Conservation (phyloP, 305 asterid species). For the Lippia alba region DNA sequence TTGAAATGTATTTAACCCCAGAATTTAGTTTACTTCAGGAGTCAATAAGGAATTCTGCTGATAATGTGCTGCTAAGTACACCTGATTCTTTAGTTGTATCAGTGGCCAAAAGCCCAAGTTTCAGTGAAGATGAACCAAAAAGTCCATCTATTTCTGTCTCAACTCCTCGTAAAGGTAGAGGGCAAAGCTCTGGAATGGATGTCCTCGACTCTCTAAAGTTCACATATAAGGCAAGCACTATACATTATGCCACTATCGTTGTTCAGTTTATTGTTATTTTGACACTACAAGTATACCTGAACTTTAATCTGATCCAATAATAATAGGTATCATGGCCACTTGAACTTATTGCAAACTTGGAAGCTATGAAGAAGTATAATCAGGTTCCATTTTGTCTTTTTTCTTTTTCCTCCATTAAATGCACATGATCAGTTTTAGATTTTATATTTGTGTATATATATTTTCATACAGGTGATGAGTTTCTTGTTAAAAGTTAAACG, state of each 20-base stretch:
- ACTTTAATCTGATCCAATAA: conserved; percentile 30
- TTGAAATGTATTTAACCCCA: conserved; percentile 33
- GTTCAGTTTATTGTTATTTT: neutral
- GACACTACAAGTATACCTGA: conserved; percentile 18
- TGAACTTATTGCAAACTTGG: conserved; percentile 90
- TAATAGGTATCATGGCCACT: conserved; percentile 95
- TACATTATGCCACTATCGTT: conserved; percentile 10
- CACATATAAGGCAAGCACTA: conserved; percentile 75
- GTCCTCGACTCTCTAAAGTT: conserved; percentile 79
- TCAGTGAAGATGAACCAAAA: conserved; percentile 57
- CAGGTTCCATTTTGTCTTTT: conserved; percentile 59
- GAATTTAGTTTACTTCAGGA: conserved; percentile 61
- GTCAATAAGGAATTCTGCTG: conserved; percentile 93
- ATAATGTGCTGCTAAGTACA: conserved; percentile 71
- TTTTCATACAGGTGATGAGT: conserved; percentile 77
- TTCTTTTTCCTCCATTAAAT: conserved; percentile 13
- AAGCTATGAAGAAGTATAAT: conserved; percentile 90
- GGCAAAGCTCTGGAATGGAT: conserved; percentile 73
- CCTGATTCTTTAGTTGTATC: conserved; percentile 89
- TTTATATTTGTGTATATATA: conserved; percentile 30
- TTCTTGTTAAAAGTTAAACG: conserved; percentile 93
- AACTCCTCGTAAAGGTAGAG: conserved; percentile 76
- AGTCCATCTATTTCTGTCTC: conserved; percentile 54
- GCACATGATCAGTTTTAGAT: conserved; percentile 9
- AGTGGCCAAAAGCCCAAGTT: conserved; percentile 50